These are phyloP conservation scores for Kalaharituber pfeilii DNA, from an alignment of 2,329 filamentous ascomycete genomes.

Conservation along the genomic window DNA sequence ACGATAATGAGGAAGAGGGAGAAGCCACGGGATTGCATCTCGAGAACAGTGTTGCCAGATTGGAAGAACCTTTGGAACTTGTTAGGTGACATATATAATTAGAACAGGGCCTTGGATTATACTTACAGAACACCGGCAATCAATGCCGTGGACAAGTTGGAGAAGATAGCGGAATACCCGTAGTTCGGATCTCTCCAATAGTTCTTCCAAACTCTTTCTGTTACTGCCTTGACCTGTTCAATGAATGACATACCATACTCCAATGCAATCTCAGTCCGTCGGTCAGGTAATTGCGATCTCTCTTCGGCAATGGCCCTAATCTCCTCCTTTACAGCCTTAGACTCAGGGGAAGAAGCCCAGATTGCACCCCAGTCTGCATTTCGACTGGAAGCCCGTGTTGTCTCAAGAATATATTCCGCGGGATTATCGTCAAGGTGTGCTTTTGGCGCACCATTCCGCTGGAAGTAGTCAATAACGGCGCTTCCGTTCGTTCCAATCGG, in stretches of 20 bases:
- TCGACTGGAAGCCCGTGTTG: background rate
- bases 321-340: slow-evolving; percentile 41
- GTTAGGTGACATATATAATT: background rate
- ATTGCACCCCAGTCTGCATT: slow-evolving; percentile 59
- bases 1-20: slow-evolving; percentile 48
- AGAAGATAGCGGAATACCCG: slow-evolving; percentile 58
- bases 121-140: slow-evolving; percentile 18
- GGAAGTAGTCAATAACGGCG: slow-evolving; percentile 50
- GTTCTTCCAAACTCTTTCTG: slow-evolving; percentile 51
- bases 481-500: slow-evolving; percentile 49
- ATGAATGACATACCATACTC: slow-evolving; percentile 47
- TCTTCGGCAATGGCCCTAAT: slow-evolving; percentile 46
- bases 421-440: slow-evolving; percentile 26
- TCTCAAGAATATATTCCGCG: slow-evolving; percentile 35
- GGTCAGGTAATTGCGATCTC: slow-evolving; percentile 32
- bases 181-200: slow-evolving; percentile 65
- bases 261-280: slow-evolving; percentile 26
- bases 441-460: slow-evolving; percentile 18
- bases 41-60: slow-evolving; percentile 45
- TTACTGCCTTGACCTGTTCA: slow-evolving; percentile 48
- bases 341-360: slow-evolving; percentile 50
- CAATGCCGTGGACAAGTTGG: slow-evolving; percentile 20
- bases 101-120: background rate
- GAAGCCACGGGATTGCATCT: slow-evolving; percentile 66
- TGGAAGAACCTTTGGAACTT: slow-evolving; percentile 38